Percentiles rank a stretch among this genome's conserved stretches.
These are phyloP conservation scores for Aspergillus amoenus DNA, from an alignment of 2,329 filamentous ascomycete genomes.

Conservation along the genomic window DNA sequence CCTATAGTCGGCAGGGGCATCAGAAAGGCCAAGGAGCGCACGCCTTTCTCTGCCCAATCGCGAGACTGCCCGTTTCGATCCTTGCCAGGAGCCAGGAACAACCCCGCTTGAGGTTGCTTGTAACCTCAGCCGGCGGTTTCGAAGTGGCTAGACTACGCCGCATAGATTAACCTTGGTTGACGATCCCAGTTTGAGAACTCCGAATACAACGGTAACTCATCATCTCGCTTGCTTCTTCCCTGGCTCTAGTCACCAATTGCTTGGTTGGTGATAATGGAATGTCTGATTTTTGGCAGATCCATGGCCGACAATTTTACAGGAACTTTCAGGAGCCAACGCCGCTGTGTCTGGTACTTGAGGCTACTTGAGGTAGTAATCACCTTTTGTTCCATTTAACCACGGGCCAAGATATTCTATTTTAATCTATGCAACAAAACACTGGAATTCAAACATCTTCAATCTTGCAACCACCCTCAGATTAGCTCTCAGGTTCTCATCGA, in stretches of 20 bases:
- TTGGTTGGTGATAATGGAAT: background rate
- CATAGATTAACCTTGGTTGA: background rate
- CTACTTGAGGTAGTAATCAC: background rate
- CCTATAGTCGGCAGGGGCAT: too few relatives aligned
- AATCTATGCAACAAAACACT: background rate
- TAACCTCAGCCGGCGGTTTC: background rate
- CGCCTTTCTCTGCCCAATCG: background rate
- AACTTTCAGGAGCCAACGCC: background rate
- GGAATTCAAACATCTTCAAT: background rate
- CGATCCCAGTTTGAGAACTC: background rate
- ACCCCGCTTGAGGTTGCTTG: background rate
- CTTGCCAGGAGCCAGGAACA: background rate
- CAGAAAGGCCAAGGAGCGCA: too few relatives aligned
- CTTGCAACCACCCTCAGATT: conserved; percentile 40
- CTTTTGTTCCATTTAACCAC: background rate
- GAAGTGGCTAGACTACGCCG: background rate
- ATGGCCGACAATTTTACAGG: background rate
- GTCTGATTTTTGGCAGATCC: background rate
- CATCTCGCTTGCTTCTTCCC: background rate
- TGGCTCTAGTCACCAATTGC: background rate
- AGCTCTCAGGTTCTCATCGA: conserved; percentile 48
- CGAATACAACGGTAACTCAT: background rate
- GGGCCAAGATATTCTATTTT: background rate
- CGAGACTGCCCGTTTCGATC: background rate
- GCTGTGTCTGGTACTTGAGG: background rate